These are phyloP conservation scores for Exutisphaerella laricina DNA, from an alignment of 2,329 filamentous ascomycete genomes.

Conservation along the genomic window DNA sequence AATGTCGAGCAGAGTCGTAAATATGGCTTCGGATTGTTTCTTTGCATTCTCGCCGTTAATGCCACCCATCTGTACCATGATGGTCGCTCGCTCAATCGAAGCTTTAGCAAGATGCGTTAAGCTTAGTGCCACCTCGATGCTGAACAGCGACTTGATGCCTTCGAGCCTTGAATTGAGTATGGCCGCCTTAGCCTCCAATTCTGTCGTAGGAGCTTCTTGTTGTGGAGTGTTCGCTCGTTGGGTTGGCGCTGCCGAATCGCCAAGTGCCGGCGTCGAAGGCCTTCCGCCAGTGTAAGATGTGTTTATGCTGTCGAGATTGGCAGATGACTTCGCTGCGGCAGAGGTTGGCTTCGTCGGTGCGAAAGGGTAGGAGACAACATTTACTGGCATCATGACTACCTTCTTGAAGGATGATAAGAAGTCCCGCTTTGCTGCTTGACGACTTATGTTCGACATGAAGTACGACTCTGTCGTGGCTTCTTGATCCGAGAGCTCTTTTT, in stretches of 20 bases:
- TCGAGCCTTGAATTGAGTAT: conserved; percentile 93
- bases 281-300: conserved; percentile 20
- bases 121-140: conserved; percentile 87
- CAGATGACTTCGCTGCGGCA: conserved; percentile 14
- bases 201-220: conserved; percentile 71
- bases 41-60: conserved; percentile 71
- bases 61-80: conserved; percentile 74
- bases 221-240: conserved; percentile 34
- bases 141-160: conserved; percentile 91
- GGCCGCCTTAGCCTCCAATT: conserved; percentile 93
- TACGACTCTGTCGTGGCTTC: conserved; percentile 87
- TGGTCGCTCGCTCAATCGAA: conserved; percentile 75
- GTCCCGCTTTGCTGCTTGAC: conserved; percentile 92
- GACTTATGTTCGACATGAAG: conserved; percentile 91
- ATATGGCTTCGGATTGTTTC: conserved; percentile 85
- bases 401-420: conserved; percentile 97
- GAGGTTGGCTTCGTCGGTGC: conserved; percentile 38
- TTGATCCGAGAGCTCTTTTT: conserved; percentile 84
- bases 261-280: conserved; percentile 20
- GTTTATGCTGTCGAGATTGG: conserved; percentile 27
- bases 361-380: conserved; percentile 59
- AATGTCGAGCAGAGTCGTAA: conserved; percentile 75
- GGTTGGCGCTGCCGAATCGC: too few relatives aligned
- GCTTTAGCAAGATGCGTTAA: conserved; percentile 84
- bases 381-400: conserved; percentile 98